Percentiles rank a stretch among this genome's conserved stretches.
phyloP scores from a whole-genome alignment of 305 asterid species.

The Stenogyne calaminthoides region DNA sequence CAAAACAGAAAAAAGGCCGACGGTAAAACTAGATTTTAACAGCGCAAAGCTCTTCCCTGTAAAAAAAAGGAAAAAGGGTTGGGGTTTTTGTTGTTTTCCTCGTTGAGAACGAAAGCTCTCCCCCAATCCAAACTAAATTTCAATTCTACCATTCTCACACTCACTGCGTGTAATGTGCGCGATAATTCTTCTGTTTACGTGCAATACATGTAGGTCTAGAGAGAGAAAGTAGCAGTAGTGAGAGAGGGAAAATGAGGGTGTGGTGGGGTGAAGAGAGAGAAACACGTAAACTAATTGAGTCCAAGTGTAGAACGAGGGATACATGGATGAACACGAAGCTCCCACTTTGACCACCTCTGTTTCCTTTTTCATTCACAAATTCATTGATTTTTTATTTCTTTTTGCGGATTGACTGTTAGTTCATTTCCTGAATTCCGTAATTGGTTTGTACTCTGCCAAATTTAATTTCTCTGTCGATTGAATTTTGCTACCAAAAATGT shows the following conservation, averaged over 20 bases:
- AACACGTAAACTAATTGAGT: conserved; percentile 83
- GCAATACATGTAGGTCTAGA: conserved; percentile 10
- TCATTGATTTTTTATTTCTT: background rate
- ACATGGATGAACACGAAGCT: conserved; percentile 57
- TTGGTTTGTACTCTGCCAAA: background rate
- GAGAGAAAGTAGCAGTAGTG: conserved; percentile 39
- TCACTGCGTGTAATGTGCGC: conserved; percentile 1
- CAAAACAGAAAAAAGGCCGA: background rate
- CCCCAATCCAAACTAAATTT: conserved; percentile 1
- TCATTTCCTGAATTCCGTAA: conserved; percentile 15
- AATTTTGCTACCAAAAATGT: conserved; percentile 41
- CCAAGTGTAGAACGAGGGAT: conserved; percentile 74
- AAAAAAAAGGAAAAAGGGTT: conserved; percentile 21
- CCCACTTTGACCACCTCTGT: conserved; percentile 29
- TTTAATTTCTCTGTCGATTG: background rate
- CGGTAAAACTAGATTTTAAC: conserved; percentile 7
- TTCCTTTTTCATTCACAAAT: conserved; percentile 18
- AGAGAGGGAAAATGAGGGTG: background rate
- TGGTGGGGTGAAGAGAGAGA: conserved; percentile 24
- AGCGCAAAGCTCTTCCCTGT: background rate
- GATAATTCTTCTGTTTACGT: conserved; percentile 14
- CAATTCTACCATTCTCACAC: background rate
- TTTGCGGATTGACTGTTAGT: conserved; percentile 4
- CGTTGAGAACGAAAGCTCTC: conserved; percentile 43
- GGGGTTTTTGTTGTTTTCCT: background rate